Conservation (phyloP, 2,329 filamentous ascomycete genomes). For the Fusarium mexicanum region DNA sequence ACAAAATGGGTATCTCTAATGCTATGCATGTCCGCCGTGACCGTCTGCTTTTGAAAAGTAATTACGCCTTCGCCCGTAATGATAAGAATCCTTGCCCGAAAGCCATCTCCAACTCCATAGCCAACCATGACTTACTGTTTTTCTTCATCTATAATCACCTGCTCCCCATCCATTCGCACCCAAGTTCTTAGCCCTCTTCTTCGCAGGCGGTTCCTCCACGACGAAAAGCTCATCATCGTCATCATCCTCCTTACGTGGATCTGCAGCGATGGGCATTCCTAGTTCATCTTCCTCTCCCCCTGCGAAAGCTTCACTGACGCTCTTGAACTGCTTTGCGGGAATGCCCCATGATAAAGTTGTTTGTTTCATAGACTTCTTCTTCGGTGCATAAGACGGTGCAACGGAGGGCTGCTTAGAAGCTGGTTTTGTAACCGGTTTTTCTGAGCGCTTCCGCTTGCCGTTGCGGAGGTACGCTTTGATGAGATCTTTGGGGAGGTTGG, state of each 20-base stretch:
- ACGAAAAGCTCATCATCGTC: slow-evolving; percentile 43
- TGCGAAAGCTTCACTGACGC: slow-evolving; percentile 46
- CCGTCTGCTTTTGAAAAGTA: neutral
- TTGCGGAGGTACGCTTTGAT: slow-evolving; percentile 54
- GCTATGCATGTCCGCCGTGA: slow-evolving; percentile 24
- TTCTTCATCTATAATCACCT: slow-evolving; percentile 4
- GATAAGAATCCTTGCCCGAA: neutral
- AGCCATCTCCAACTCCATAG: neutral
- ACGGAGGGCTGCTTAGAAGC: slow-evolving; percentile 25
- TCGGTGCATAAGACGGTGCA: neutral
- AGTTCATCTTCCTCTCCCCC: slow-evolving; percentile 26
- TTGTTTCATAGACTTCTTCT: slow-evolving; percentile 39
- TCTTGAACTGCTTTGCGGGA: slow-evolving; percentile 37
- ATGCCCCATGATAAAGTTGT: slow-evolving; percentile 38
- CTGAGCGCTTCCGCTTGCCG: slow-evolving; percentile 26
- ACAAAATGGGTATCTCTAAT: slow-evolving; percentile 37
- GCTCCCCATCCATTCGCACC: neutral
- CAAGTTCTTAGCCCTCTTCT: slow-evolving; percentile 9
- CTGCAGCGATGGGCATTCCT: neutral
- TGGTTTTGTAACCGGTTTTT: neutral
- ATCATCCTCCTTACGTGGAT: neutral
- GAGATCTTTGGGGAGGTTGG: slow-evolving; percentile 56
- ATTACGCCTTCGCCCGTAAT: slow-evolving; percentile 2
- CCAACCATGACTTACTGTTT: neutral
- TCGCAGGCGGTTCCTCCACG: slow-evolving; percentile 41